These are phyloP conservation scores for Monascus purpureus DNA, from an alignment of 495 filamentous ascomycete species.

Conservation along the genomic window DNA sequence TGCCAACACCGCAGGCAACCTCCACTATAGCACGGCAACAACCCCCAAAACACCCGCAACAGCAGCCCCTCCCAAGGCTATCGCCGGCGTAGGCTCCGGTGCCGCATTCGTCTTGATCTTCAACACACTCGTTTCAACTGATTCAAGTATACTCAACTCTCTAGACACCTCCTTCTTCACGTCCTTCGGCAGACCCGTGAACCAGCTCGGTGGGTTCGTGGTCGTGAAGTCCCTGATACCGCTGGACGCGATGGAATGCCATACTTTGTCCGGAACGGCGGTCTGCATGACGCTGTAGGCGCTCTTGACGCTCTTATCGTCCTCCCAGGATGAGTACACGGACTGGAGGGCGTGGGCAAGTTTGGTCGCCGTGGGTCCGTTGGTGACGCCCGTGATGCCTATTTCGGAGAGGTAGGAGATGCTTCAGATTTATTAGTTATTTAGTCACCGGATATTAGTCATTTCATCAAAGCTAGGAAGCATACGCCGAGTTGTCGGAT, in stretches of 20 bases:
- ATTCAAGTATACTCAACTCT: slow-evolving; percentile 1
- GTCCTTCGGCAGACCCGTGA: slow-evolving; percentile 2
- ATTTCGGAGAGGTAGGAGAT: slow-evolving; percentile 1
- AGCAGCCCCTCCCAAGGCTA: slow-evolving; percentile 1
- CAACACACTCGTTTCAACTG: slow-evolving; percentile 1
- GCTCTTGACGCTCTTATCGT: not conserved
- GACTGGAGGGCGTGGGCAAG: slow-evolving; percentile 3
- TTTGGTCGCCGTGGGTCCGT: slow-evolving; percentile 3
- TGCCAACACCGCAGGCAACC: too few species aligned
- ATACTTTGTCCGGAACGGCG: not conserved
- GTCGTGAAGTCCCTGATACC: slow-evolving; percentile 1
- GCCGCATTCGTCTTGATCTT: not conserved
- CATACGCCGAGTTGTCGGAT: too few species aligned
- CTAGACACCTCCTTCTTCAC: slow-evolving; percentile 3
- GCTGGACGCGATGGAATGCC: not conserved
- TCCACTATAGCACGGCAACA: slow-evolving; percentile 2
- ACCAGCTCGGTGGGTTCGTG: slow-evolving; percentile 3
- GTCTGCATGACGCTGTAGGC: slow-evolving; percentile 1
- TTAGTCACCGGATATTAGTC: too few species aligned
- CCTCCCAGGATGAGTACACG: not conserved
- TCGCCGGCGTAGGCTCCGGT: slow-evolving; percentile 1
- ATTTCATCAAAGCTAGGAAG: too few species aligned
- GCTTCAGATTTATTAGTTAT: too few species aligned
- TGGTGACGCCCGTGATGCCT: slow-evolving; percentile 1
- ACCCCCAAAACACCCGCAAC: slow-evolving; percentile 1